Evolutionary conservation across 2,329 filamentous ascomycete genomes (phyloP).

Genomic region (Corniculantispora saksenae): DNA sequence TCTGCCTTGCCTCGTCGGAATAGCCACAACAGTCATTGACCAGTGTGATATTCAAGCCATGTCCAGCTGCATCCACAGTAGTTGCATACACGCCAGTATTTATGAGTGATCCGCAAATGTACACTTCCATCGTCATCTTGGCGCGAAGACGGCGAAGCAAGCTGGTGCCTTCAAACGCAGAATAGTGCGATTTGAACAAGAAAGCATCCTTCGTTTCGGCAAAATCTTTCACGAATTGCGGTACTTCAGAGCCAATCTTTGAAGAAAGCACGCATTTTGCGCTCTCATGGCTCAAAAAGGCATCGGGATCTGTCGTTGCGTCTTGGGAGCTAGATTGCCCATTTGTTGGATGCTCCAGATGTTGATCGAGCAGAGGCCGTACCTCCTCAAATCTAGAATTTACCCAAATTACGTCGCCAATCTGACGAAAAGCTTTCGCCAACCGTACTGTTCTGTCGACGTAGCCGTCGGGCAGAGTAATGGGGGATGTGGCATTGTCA

Average conservation of each 20-base stretch:
- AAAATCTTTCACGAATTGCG: conserved; percentile 35
- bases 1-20: conserved; percentile 67
- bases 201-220: conserved; percentile 50
- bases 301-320: conserved; percentile 37
- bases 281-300: conserved; percentile 42
- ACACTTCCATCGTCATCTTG: conserved; percentile 86
- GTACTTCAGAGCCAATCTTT: conserved; percentile 45
- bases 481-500: conserved; percentile 65
- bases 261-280: conserved; percentile 10
- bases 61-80: conserved; percentile 82
- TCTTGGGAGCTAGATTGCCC: not conserved
- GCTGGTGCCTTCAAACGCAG: conserved; percentile 75
- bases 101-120: conserved; percentile 81
- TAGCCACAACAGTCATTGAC: conserved; percentile 89
- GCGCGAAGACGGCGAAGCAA: conserved; percentile 77
- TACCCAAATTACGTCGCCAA: conserved; percentile 79
- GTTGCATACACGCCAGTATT: conserved; percentile 92
- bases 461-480: conserved; percentile 64
- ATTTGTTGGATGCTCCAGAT: not conserved
- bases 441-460: conserved; percentile 67
- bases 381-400: conserved; percentile 67
- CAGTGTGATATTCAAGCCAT: conserved; percentile 84
- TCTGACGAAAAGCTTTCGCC: conserved; percentile 70
- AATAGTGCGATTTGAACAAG: conserved; percentile 78
- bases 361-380: conserved; percentile 1